Conservation (phyloP, 225 moss, liverwort and hornwort genomes). For the Bryoerythrophyllum caledonicum region DNA sequence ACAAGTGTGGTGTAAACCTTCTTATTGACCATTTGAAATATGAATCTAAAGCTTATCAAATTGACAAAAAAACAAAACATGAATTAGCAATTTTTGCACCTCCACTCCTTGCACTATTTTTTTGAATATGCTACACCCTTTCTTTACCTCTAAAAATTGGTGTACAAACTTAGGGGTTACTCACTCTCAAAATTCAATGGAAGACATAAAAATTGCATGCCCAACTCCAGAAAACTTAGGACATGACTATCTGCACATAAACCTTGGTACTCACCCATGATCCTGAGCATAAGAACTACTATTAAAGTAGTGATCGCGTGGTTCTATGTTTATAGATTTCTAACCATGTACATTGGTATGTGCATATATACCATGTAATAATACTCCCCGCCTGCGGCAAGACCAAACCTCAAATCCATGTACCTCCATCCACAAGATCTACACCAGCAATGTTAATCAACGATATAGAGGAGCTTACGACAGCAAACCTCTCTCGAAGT, state of each 20-base stretch:
- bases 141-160: no score
- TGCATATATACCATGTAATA: neutral
- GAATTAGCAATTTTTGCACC: no score
- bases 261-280: neutral
- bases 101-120: no score
- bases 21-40: no score
- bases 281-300: conserved; percentile 18
- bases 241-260: neutral
- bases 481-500: conserved; percentile 15
- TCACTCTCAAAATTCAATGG: neutral
- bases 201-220: neutral
- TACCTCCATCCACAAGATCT: conserved; percentile 1
- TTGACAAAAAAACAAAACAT: no score
- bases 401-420: neutral
- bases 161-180: no score
- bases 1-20: no score
- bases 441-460: neutral
- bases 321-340: neutral
- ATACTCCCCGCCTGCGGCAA: neutral
- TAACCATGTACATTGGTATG: conserved; percentile 7
- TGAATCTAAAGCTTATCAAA: no score
- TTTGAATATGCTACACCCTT: no score
- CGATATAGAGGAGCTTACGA: conserved; percentile 16
- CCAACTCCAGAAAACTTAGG: neutral
- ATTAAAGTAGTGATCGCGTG: neutral